Base-by-base conservation (phyloP, 306 rosid species). In the Malus sylvestris region DNA sequence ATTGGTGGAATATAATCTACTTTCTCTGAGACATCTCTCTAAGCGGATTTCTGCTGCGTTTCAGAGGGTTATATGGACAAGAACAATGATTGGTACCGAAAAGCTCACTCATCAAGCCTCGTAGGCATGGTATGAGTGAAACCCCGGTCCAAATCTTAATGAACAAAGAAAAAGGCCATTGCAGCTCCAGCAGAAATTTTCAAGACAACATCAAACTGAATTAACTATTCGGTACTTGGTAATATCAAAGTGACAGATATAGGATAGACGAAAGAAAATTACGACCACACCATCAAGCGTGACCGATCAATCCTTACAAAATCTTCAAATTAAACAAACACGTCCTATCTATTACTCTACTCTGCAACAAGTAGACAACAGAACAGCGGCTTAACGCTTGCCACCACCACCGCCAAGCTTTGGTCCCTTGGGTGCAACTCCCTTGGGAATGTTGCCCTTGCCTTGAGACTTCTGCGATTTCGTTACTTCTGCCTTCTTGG, bases 371-470 rank as follows among this genome's bases (percentile, higher is more conserved):
- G 62, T 67, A 35, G 69, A 73, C 67, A 71, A 73, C 71, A 53
- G 49, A 78, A 45, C 25, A 35, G 29, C 33, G 6, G 81, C 67
- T 91, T 77, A 93, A 59, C 98, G 98, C 81, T 89, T 90, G 2
- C 98, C 97, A 2, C 97, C 97, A 0, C 97, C 96, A 4, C 98
- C 98, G 13, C 98, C 96, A 59, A 93, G 80, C 67, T 93, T 93
- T 35, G 95, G 96, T 67, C 98, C 98, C 84, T 93, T 93, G 8
- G 95, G 81, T 67, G 10, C 78, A 35, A 85, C 83, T 79, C 95
- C 93, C 88, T 88, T 93, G 4, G 86, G 7, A 68, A 84, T 66
- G 72, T 49, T 89, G 35, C 89, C 82, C 84, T 91, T 91, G 30
- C 87, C 88, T 67, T 63, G 81, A 5, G 89, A 4, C 72, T 92